Conservation (phyloP, 2,329 filamentous ascomycete genomes). For the Trichoderma afroharzianum region DNA sequence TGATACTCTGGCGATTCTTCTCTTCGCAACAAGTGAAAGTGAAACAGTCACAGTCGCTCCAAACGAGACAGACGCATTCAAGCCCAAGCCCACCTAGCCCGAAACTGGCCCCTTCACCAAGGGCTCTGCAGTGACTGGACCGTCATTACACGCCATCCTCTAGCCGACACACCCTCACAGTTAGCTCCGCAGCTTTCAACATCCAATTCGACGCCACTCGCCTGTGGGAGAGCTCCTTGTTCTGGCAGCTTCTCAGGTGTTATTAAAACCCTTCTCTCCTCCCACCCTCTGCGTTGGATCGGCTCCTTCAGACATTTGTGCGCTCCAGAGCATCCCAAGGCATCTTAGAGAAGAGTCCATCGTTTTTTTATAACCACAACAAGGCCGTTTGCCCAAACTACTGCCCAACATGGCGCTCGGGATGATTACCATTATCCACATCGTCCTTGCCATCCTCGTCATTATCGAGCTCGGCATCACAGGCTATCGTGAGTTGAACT, state of each 20-base stretch:
- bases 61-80: not conserved
- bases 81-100: conserved; percentile 17
- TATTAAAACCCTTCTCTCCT: conserved; percentile 1
- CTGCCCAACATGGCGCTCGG: conserved; percentile 46
- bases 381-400: not conserved
- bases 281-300: not conserved
- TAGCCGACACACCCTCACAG: conserved; percentile 8
- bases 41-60: not conserved
- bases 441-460: conserved; percentile 63
- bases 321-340: not conserved
- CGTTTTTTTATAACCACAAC: not conserved
- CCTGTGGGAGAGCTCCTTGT: not conserved
- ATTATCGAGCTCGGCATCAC: conserved; percentile 73
- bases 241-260: not conserved
- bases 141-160: conserved; percentile 10
- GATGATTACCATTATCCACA: conserved; percentile 61
- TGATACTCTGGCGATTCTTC: not conserved
- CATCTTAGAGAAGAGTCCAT: not conserved
- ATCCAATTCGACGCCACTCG: conserved; percentile 11
- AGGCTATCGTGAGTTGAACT: conserved; percentile 58
- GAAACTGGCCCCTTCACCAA: conserved; percentile 1
- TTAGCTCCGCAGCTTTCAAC: conserved; percentile 1
- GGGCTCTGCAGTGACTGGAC: conserved; percentile 13
- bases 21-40: not conserved
- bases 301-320: not conserved